A percentile compares a stretch with the other conserved stretches of the same genome.
Conservation (phyloP, 1,284 basidiomycete species). For the Ganoderma leucocontextum region DNA sequence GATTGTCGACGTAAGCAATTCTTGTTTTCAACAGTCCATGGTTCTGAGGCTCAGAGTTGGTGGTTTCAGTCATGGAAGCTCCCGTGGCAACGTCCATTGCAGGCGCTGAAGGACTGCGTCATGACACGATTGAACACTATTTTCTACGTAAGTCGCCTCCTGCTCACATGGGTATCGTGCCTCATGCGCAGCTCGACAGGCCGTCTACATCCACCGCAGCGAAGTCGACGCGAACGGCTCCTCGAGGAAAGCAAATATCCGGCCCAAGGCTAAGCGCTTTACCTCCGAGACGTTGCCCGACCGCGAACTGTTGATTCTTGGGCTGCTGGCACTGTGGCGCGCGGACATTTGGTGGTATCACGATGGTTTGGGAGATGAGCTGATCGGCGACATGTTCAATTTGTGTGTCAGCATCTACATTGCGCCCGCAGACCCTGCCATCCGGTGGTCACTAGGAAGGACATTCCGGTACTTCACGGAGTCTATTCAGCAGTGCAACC, state of each 20-base stretch:
- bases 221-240: conserved; percentile 68
- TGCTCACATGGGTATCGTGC: conserved; percentile 5
- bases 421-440: conserved; percentile 63
- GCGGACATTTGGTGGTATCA: conserved; percentile 61
- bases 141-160: conserved; percentile 55
- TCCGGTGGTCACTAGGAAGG: conserved; percentile 65
- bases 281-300: conserved; percentile 68
- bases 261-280: conserved; percentile 68
- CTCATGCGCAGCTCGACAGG: conserved; percentile 23
- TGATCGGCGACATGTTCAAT: conserved; percentile 56
- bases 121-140: conserved; percentile 61
- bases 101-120: conserved; percentile 53
- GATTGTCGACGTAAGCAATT: conserved; percentile 43
- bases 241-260: conserved; percentile 57
- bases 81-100: conserved; percentile 64
- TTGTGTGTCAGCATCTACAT: conserved; percentile 63
- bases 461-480: conserved; percentile 59
- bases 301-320: conserved; percentile 70
- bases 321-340: conserved; percentile 74
- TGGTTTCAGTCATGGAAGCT: conserved; percentile 57
- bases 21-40: background rate
- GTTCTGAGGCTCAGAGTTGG: background rate
- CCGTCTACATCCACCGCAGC: conserved; percentile 55
- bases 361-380: conserved; percentile 41
- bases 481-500: conserved; percentile 52